phyloP scores from a whole-genome alignment of 2,329 filamentous ascomycete genomes.

The Apiospora marii region DNA sequence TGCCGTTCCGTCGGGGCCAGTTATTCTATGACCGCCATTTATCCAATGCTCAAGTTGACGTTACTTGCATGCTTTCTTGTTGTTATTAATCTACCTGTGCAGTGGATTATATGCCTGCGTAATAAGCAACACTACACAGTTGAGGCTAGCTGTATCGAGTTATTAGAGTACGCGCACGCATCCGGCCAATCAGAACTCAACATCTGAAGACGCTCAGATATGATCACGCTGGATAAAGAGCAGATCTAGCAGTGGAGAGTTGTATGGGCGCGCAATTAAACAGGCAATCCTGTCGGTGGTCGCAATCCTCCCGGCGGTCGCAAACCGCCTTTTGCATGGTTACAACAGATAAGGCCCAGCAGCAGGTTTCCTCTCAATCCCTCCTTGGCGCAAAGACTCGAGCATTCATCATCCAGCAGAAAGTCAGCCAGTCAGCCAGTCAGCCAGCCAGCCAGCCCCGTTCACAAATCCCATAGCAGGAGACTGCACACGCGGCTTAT shows the following conservation, averaged over 20 bases:
- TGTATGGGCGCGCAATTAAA: slow-evolving; percentile 19
- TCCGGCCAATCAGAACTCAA: neutral
- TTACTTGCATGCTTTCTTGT: neutral
- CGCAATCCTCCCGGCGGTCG: neutral
- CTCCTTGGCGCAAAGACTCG: neutral
- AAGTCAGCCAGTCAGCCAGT: neutral
- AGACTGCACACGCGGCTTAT: neutral
- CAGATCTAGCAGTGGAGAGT: slow-evolving; percentile 15
- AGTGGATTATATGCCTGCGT: neutral
- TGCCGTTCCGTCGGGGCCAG: neutral
- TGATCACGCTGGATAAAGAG: slow-evolving; percentile 14
- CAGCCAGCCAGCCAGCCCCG: neutral
- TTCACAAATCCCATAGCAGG: neutral
- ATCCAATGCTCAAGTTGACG: neutral
- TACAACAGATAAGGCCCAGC: slow-evolving; percentile 2
- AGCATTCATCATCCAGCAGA: neutral
- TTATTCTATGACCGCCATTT: neutral
- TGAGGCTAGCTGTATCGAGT: slow-evolving; percentile 3
- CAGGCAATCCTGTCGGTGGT: slow-evolving; percentile 3
- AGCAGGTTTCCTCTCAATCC: slow-evolving; percentile 8
- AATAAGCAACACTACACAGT: slow-evolving; percentile 13
- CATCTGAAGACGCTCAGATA: slow-evolving; percentile 17
- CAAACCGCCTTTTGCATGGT: neutral
- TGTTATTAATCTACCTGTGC: neutral
- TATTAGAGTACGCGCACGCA: neutral